These are phyloP conservation scores for Akebia trifoliata DNA, from an alignment of 164 flowering plant species.

Conservation along the genomic window DNA sequence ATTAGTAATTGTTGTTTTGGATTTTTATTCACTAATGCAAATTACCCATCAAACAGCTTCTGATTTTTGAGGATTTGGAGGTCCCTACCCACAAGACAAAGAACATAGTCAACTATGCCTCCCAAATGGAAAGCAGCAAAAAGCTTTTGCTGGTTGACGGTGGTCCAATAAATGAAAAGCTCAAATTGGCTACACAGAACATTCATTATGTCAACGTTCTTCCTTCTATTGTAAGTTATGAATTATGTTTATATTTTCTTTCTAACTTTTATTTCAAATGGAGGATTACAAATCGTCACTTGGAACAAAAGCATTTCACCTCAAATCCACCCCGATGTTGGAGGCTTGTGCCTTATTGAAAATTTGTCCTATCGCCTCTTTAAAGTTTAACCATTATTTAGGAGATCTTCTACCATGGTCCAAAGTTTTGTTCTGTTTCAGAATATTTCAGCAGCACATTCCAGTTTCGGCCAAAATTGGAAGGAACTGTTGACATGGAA, in stretches of 20 bases:
- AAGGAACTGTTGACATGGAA: no score
- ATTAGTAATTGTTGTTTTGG: not conserved
- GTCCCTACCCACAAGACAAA: slow-evolving; percentile 91
- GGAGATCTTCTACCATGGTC: no score
- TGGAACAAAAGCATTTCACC: not conserved
- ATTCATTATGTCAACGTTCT: slow-evolving; percentile 77
- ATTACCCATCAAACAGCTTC: slow-evolving; percentile 45
- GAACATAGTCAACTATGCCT: slow-evolving; percentile 64
- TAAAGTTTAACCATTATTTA: no score
- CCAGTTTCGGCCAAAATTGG: no score
- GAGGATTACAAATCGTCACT: not conserved
- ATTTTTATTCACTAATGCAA: not conserved
- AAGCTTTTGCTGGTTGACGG: slow-evolving; percentile 84
- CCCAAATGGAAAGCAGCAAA: slow-evolving; percentile 66
- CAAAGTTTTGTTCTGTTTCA: no score
- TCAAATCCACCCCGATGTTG: not conserved
- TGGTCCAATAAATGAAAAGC: slow-evolving; percentile 65
- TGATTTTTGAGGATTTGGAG: slow-evolving; percentile 80
- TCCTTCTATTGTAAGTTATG: slow-evolving; percentile 82
- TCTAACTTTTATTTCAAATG: not conserved
- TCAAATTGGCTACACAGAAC: slow-evolving; percentile 83
- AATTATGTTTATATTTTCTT: not conserved
- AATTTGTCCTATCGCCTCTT: no score
- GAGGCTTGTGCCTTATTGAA: no score
- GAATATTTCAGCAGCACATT: no score